Conservation (phyloP, 352 stramenopile genomes). For the Pythium monospermum region DNA sequence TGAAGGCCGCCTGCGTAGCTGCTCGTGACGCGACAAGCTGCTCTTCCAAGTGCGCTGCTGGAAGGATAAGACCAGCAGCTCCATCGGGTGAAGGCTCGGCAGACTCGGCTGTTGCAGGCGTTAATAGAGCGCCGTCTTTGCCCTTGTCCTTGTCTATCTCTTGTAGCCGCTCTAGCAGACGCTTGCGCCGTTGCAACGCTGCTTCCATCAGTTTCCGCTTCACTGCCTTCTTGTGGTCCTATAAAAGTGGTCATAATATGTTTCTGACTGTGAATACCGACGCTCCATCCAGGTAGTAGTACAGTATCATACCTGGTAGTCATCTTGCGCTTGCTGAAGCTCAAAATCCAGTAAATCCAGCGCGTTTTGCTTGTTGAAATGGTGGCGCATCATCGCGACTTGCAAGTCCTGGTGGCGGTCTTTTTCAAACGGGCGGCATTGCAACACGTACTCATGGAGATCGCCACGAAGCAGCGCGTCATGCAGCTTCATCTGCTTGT, state of each 20-base stretch:
- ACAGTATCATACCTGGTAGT: constrained; percentile 32
- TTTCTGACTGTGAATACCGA: neutral
- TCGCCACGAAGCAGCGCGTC: constrained; percentile 36
- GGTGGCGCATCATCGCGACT: constrained; percentile 40
- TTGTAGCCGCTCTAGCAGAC: constrained; percentile 13
- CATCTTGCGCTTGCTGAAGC: constrained; percentile 64
- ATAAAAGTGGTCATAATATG: neutral
- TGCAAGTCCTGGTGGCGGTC: constrained; percentile 43
- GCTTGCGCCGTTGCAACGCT: constrained; percentile 6
- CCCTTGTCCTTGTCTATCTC: constrained; percentile 15
- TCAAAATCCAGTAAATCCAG: constrained; percentile 67
- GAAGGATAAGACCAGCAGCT: too few relatives aligned
- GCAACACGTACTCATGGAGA: constrained; percentile 56
- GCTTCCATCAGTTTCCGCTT: constrained; percentile 24
- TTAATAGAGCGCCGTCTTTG: too few relatives aligned
- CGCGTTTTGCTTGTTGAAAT: constrained; percentile 53
- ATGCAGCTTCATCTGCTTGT: constrained; percentile 47
- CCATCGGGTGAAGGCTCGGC: neutral
- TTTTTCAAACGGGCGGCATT: constrained; percentile 54
- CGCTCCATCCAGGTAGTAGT: neutral
- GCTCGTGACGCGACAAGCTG: constrained; percentile 20
- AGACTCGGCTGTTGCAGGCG: too few relatives aligned
- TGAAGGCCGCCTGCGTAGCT: constrained; percentile 42
- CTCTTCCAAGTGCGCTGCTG: too few relatives aligned
- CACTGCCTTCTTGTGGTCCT: constrained; percentile 24